These are phyloP conservation scores for Hemileia vastatrix DNA, from an alignment of 1,284 basidiomycete species.

Conservation along the genomic window DNA sequence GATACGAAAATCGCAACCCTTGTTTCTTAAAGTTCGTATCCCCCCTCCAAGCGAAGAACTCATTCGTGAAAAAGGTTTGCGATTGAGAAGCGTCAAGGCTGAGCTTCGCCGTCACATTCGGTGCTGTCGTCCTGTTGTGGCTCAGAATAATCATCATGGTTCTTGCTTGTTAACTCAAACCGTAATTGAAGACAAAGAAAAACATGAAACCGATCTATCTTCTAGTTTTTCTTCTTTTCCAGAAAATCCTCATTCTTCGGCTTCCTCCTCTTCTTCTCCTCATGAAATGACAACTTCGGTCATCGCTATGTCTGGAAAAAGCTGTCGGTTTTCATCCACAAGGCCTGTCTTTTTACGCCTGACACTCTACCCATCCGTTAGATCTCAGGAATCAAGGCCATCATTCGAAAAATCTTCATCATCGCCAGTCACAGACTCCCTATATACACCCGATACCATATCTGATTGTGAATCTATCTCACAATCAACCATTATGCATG, in stretches of 20 bases:
- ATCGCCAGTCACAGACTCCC: background rate
- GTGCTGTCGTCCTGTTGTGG: background rate
- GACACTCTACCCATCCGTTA: slow-evolving; percentile 1
- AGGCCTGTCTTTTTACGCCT: slow-evolving; percentile 11
- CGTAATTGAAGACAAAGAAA: too few relatives aligned
- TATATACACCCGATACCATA: background rate
- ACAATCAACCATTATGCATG: slow-evolving; percentile 8
- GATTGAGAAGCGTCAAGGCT: slow-evolving; percentile 8
- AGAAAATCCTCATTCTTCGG: background rate
- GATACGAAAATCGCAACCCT: slow-evolving; percentile 8
- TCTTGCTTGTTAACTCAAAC: too few relatives aligned
- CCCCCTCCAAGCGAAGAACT: slow-evolving; percentile 16
- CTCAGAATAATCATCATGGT: too few relatives aligned
- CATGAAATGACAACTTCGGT: background rate
- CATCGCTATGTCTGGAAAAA: slow-evolving; percentile 15
- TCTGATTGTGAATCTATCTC: slow-evolving; percentile 9
- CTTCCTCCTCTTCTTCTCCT: background rate
- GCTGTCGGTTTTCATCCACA: slow-evolving; percentile 10
- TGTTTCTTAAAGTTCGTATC: slow-evolving; percentile 10
- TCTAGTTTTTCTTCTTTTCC: too few relatives aligned
- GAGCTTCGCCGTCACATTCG: slow-evolving; percentile 15
- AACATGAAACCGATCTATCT: too few relatives aligned
- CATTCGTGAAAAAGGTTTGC: slow-evolving; percentile 10
- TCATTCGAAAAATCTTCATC: background rate
- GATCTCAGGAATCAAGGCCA: background rate